Evolutionary conservation across 371 early-diverging fungal genomes (phyloP).

Genomic region (Mycotypha africana): DNA sequence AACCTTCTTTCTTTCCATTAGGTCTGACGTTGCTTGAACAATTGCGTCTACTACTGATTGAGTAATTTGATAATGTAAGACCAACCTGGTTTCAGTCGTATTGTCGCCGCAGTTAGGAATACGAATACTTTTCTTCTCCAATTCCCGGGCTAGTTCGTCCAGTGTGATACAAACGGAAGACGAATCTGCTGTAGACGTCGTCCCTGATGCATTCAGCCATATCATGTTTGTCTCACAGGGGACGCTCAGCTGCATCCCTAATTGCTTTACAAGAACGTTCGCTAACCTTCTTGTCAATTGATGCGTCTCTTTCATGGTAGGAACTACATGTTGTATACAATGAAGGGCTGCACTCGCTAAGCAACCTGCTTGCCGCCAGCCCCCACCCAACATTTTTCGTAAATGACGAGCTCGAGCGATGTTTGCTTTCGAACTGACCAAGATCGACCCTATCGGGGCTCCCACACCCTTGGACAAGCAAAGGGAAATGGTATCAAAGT

Average conservation of each 20-base stretch:
- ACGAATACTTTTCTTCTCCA: constrained; percentile 43
- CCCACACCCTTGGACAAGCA: constrained; percentile 88
- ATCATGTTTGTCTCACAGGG: constrained; percentile 91
- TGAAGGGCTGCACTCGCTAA: constrained; percentile 70
- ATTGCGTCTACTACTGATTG: constrained; percentile 48
- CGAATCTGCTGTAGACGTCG: too few relatives aligned
- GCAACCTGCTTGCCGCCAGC: constrained; percentile 84
- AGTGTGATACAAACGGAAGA: constrained; percentile 36
- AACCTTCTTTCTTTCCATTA: constrained; percentile 9
- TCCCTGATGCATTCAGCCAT: too few relatives aligned
- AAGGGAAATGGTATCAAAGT: constrained; percentile 78
- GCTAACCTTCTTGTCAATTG: constrained; percentile 56
- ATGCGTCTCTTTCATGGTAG: constrained; percentile 62
- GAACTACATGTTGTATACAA: constrained; percentile 60
- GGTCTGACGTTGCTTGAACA: constrained; percentile 13
- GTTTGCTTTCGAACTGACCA: constrained; percentile 54
- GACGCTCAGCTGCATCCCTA: constrained; percentile 54
- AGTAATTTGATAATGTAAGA: constrained; percentile 69
- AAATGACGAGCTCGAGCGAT: constrained; percentile 75
- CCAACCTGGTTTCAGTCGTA: constrained; percentile 49
- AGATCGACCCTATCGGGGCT: constrained; percentile 84
- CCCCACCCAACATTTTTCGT: constrained; percentile 88
- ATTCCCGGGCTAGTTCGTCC: constrained; percentile 38
- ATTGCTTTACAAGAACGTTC: constrained; percentile 34
- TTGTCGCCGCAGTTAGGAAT: constrained; percentile 47